Percentiles rank a stretch among this genome's conserved stretches.
Evolutionary conservation across 2,329 filamentous ascomycete genomes (phyloP).

Genomic region (Penicillium sp.): DNA sequence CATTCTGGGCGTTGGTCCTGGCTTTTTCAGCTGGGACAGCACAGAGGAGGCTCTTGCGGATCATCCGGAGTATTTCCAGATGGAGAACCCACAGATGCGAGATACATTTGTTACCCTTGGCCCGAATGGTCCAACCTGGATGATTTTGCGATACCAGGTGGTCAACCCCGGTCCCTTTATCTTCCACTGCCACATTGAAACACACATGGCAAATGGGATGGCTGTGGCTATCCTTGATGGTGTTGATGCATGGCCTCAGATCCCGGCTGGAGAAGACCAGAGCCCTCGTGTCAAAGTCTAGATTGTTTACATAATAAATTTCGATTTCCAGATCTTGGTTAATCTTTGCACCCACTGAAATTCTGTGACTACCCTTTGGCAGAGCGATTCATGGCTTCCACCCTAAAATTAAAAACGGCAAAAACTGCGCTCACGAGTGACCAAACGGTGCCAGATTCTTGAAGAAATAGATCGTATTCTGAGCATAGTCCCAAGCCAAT

Average conservation of each 20-base stretch:
- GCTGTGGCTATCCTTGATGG: conserved; percentile 51
- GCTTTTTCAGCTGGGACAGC: conserved; percentile 42
- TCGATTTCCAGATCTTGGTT: no score
- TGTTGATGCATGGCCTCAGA: conserved; percentile 48
- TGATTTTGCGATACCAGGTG: conserved; percentile 49
- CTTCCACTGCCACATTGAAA: conserved; percentile 54
- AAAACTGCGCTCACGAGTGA: no score
- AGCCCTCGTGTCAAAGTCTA: background rate
- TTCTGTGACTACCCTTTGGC: no score
- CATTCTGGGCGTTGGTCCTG: conserved; percentile 43
- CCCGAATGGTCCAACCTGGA: conserved; percentile 38
- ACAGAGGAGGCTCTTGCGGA: conserved; percentile 44
- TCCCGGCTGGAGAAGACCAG: conserved; percentile 26
- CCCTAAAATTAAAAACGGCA: no score
- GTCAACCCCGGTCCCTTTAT: conserved; percentile 51
- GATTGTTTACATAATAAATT: no score
- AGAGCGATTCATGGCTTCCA: no score
- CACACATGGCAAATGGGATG: conserved; percentile 52
- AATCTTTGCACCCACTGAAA: no score
- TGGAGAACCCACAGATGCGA: conserved; percentile 44
- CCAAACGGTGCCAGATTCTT: no score
- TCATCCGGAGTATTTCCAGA: conserved; percentile 46
- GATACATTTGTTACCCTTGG: conserved; percentile 44
- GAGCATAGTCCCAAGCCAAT: no score
- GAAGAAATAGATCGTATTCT: no score